A percentile compares a stretch with the other conserved stretches of the same genome.
Conservation (phyloP, 495 filamentous ascomycete genomes). For the Lasiosphaeria miniovina region DNA sequence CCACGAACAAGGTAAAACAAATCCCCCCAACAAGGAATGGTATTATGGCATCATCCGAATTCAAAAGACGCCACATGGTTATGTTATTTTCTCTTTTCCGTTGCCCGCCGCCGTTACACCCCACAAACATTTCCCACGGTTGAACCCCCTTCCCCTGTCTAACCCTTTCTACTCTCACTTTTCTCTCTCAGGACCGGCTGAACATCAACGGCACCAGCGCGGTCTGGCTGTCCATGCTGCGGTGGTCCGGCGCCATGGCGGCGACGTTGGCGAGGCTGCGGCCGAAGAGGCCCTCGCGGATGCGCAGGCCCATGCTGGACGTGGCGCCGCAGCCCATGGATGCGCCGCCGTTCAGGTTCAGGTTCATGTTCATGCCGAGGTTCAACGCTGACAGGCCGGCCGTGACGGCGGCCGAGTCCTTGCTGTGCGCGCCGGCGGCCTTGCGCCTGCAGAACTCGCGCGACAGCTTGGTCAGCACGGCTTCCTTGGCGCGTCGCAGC, state of each 20-base stretch:
- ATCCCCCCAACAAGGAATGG: too few relatives aligned
- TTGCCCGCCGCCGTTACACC: neutral
- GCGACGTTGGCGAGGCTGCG: slow-evolving; percentile 30
- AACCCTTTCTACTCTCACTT: too few relatives aligned
- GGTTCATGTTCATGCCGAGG: slow-evolving; percentile 1
- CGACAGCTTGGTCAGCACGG: slow-evolving; percentile 44
- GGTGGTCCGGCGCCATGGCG: slow-evolving; percentile 25
- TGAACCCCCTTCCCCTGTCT: neutral
- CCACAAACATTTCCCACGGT: neutral
- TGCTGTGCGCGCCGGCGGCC: slow-evolving; percentile 8
- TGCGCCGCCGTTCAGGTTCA: too few relatives aligned
- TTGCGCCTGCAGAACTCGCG: slow-evolving; percentile 35
- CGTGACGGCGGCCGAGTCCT: slow-evolving; percentile 28
- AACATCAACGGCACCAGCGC: slow-evolving; percentile 51
- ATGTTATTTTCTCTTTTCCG: too few relatives aligned
- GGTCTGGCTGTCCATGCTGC: slow-evolving; percentile 37
- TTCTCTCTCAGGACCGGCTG: slow-evolving; percentile 34
- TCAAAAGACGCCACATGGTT: too few relatives aligned
- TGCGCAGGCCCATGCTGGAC: slow-evolving; percentile 25
- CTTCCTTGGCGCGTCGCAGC: slow-evolving; percentile 42
- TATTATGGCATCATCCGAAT: too few relatives aligned
- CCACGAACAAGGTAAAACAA: too few relatives aligned
- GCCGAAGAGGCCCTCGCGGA: slow-evolving; percentile 45
- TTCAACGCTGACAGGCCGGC: slow-evolving; percentile 24
- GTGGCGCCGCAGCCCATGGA: slow-evolving; percentile 7